Evolutionary conservation across 208 protist species (phyloP), one percentile per base, ranked within the genome.

Genomic region (Crithidia thermophila): DNA sequence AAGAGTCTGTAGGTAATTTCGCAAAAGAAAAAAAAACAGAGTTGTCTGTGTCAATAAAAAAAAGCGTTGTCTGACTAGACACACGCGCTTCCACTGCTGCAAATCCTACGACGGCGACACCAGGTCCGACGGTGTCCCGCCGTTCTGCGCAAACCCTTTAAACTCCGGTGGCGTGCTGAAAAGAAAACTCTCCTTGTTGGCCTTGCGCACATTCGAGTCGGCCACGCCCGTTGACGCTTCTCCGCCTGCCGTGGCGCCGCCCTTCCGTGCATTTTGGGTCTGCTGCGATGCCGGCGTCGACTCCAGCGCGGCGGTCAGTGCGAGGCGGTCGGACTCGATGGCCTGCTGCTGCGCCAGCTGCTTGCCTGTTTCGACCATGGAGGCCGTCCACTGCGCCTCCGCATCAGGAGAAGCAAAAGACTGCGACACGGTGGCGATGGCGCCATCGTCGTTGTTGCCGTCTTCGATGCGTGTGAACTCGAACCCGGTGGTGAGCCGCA

Each of bases 161-260:
- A 94, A 91, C 61, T 84, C 81, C 3, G 88, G 88, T 21, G 88
- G 88, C 7, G 88, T 94, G 52, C 74, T 82, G 49, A 94, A 94
- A 16, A 90, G 37, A 40, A 69, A 72, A 45, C 75, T 82, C 46
- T 78, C 62, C 31, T 81, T 69, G 31, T 82, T 72, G 3, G 43
- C 56, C 28, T 72, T 72, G 6, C 64, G 53, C 23, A 71, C 72
- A 39, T 70, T 57, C 20, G 72, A 77, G 45, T 77, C 72, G 16
- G 67, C 37, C 20, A 52, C 64, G 30, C 58, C 51, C 20, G 50
- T 53, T 21, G 58, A 73, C 9, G 51, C 50, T 21, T 34, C 39
- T 9, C 47, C 58, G 1, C 3, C 33, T 43, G 21, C 57, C 0
- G 23, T 33, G 20, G 27, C 27, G 10, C 36, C 55, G 36, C 57